A percentile compares a stretch with the other conserved stretches of the same genome.
Evolutionary conservation across 768 basidiomycete genomes (phyloP).

Genomic region (Russula griseocarnosa): DNA sequence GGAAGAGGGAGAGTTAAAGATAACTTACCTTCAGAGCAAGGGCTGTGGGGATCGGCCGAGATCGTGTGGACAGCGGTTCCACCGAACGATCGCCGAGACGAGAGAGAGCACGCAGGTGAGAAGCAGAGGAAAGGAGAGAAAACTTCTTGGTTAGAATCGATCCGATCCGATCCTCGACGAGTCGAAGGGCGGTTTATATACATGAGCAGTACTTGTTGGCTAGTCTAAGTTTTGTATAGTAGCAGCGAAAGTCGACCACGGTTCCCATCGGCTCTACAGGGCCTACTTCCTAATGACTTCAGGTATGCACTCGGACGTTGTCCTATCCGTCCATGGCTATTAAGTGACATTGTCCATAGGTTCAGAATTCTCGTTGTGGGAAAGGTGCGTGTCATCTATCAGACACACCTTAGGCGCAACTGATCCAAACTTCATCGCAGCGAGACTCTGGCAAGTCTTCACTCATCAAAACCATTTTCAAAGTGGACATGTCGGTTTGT

Average conservation of each 20-base stretch:
- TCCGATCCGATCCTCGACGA: too few relatives aligned
- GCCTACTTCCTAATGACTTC: background rate
- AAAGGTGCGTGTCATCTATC: background rate
- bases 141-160: too few relatives aligned
- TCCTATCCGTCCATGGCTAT: background rate
- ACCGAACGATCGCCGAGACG: too few relatives aligned
- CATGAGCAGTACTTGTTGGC: too few relatives aligned
- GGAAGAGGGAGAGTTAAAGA: too few relatives aligned
- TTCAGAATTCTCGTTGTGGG: constrained; percentile 18
- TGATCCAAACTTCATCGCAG: background rate
- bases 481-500: constrained; percentile 11
- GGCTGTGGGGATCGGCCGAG: too few relatives aligned
- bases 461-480: constrained; percentile 7
- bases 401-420: background rate
- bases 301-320: constrained; percentile 6
- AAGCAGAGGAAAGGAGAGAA: too few relatives aligned
- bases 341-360: background rate
- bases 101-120: too few relatives aligned
- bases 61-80: too few relatives aligned
- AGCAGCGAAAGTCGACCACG: background rate
- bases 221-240: too few relatives aligned
- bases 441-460: constrained; percentile 19
- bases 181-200: too few relatives aligned
- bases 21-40: too few relatives aligned
- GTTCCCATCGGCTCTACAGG: background rate